These are phyloP conservation scores for Pythium grandisporangium DNA, from an alignment of 352 stramenopile species.

Conservation along the genomic window DNA sequence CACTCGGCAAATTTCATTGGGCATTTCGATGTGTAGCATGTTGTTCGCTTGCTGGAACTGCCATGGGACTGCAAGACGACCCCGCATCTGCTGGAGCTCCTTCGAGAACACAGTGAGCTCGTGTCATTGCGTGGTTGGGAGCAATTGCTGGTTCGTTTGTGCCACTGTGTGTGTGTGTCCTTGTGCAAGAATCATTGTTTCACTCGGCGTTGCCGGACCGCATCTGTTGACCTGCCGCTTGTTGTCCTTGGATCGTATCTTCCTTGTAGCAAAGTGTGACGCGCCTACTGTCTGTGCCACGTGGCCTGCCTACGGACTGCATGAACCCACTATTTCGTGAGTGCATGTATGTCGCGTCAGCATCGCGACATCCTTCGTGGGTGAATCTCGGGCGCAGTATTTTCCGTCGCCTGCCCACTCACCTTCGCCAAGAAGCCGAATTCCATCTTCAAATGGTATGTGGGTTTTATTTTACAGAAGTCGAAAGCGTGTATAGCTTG, in stretches of 20 bases:
- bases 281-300: slow-evolving; percentile 1
- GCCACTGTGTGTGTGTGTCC: no score
- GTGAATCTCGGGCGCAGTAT: slow-evolving; percentile 39
- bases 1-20: neutral
- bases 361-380: slow-evolving; percentile 21
- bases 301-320: slow-evolving; percentile 1
- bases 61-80: slow-evolving; percentile 48
- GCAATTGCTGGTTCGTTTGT: slow-evolving; percentile 33
- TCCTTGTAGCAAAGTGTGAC: slow-evolving; percentile 10
- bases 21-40: slow-evolving; percentile 13
- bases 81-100: slow-evolving; percentile 42
- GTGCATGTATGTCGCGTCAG: slow-evolving; percentile 38
- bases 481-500: neutral
- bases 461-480: no score
- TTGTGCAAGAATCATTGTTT: no score
- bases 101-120: slow-evolving; percentile 35
- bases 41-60: slow-evolving; percentile 57
- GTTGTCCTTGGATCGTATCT: neutral
- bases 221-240: neutral
- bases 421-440: slow-evolving; percentile 55
- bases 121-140: slow-evolving; percentile 37
- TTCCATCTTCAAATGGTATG: slow-evolving; percentile 76
- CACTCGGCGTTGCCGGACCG: no score
- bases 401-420: slow-evolving; percentile 33
- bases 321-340: slow-evolving; percentile 53